phyloP scores from a whole-genome alignment of 2,329 filamentous ascomycete genomes.

The Alternaria sp. region DNA sequence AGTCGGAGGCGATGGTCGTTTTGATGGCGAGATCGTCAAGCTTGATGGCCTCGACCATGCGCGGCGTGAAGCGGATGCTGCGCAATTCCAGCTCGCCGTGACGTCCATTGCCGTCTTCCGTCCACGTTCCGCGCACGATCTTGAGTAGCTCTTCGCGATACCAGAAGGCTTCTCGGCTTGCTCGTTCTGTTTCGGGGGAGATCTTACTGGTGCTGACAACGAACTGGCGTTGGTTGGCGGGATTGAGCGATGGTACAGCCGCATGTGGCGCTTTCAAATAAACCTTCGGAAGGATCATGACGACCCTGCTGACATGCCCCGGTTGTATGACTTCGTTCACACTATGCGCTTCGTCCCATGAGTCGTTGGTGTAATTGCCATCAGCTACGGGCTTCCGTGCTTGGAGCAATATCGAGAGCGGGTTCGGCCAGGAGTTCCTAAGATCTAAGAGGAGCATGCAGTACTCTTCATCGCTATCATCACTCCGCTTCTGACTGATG shows the following conservation, averaged over 20 bases:
- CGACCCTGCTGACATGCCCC: conserved; percentile 71
- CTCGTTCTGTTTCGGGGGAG: conserved; percentile 78
- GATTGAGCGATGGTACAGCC: conserved; percentile 79
- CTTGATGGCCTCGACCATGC: conserved; percentile 84
- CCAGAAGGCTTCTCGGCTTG: conserved; percentile 86
- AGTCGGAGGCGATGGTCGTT: conserved; percentile 50
- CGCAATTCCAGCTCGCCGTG: conserved; percentile 77
- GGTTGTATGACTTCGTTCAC: conserved; percentile 60
- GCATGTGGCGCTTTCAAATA: conserved; percentile 79
- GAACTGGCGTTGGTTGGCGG: conserved; percentile 86
- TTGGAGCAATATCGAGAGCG: conserved; percentile 70
- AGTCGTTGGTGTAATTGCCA: conserved; percentile 5
- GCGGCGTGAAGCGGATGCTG: conserved; percentile 71
- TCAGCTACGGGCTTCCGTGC: conserved; percentile 41
- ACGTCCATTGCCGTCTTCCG: conserved; percentile 60
- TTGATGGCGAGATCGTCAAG: conserved; percentile 76
- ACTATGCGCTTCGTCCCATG: conserved; percentile 22
- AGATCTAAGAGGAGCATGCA: conserved; percentile 84
- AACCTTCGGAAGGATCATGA: conserved; percentile 76
- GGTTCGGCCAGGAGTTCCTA: conserved; percentile 87
- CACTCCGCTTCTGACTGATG: conserved; percentile 50
- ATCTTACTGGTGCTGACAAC: conserved; percentile 83
- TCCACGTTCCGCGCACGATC: conserved; percentile 74
- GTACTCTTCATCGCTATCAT: conserved; percentile 63
- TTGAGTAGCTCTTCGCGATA: conserved; percentile 83